Base-by-base conservation (phyloP, 2,329 filamentous ascomycete genomes). In the Monosporascus sp. region DNA sequence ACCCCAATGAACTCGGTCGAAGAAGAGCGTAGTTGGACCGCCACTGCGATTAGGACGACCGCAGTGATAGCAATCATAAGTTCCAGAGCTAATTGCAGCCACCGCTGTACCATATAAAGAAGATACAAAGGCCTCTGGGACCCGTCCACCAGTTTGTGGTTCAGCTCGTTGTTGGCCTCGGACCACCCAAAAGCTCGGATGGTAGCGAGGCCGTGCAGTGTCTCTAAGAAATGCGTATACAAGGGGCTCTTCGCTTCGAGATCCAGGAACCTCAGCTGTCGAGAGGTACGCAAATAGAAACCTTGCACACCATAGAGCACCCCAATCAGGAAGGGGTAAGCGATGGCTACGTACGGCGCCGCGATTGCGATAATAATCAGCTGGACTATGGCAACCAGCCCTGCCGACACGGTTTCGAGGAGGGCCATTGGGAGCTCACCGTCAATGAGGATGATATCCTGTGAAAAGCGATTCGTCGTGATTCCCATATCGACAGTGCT, bases 171-270 rank as follows among this genome's bases (percentile, higher is more conserved):
- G 37, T 68, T 65, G 7, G 63, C 59, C 31, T 56, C 59, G 45
- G 71, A 67, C 75, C 74, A 78, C 5, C 69, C 68, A 51, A 76
- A 77, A 1, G 76, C 72, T 9, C 76, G 72, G 46, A 79, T 74
- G 1, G 74, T 78, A 0, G 69, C 58, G 2, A 78, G 53, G 1
- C 76, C 76, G 24, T 65, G 63, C 0, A 77, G 55, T 5, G 72
- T 72, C 52, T 78, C 76, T 20, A 68, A 63, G 55, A 77, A 77
- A 38, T 78, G 71, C 1, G 72, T 70, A 58, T 40, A 40, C 15
- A 40, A n/a, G 9, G 37, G 37, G 6, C 15, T 7, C 9, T 40
- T 40, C 6, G 37, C 37, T 40, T 40, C 37, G 2, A 40, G 37
- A 15, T 40, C 37, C 9, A 40, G 15, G 15, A 15, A n/a, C 6